Percentiles rank a stretch among this genome's conserved stretches.
These are phyloP conservation scores for Monilinia vaccinii-corymbosi DNA, from an alignment of 2,329 filamentous ascomycete genomes.

Conservation along the genomic window DNA sequence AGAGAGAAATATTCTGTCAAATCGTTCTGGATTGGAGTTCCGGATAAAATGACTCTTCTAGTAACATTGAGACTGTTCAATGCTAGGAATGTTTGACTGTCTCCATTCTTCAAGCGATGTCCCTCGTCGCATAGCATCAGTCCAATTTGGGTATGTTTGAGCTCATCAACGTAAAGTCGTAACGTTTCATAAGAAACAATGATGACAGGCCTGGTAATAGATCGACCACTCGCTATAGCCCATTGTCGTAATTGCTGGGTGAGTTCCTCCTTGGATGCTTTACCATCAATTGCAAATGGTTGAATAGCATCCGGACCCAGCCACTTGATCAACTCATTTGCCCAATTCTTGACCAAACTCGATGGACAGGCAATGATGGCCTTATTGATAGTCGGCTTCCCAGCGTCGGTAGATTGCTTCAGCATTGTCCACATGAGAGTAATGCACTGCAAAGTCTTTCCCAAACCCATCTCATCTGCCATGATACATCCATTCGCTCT, in stretches of 20 bases:
- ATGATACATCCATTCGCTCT: slow-evolving; percentile 98
- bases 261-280: slow-evolving; percentile 88
- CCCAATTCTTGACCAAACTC: slow-evolving; percentile 95
- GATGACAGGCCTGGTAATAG: slow-evolving; percentile 61
- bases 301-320: slow-evolving; percentile 82
- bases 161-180: slow-evolving; percentile 79
- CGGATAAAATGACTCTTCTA: slow-evolving; percentile 86
- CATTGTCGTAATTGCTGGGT: slow-evolving; percentile 87
- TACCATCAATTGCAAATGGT: slow-evolving; percentile 94
- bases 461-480: slow-evolving; percentile 98
- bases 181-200: slow-evolving; percentile 98
- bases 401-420: slow-evolving; percentile 93
- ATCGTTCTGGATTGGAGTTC: slow-evolving; percentile 96
- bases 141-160: slow-evolving; percentile 84
- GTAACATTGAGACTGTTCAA: slow-evolving; percentile 85
- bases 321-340: slow-evolving; percentile 95
- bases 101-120: slow-evolving; percentile 91
- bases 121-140: slow-evolving; percentile 93
- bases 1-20: slow-evolving; percentile 96
- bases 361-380: slow-evolving; percentile 95
- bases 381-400: slow-evolving; percentile 88
- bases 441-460: slow-evolving; percentile 96
- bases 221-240: slow-evolving; percentile 83
- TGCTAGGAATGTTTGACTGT: slow-evolving; percentile 89
- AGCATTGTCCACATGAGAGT: slow-evolving; percentile 92